phyloP scores from a whole-genome alignment of 169 alveolate species.

The Plasmodium blacklocki region DNA sequence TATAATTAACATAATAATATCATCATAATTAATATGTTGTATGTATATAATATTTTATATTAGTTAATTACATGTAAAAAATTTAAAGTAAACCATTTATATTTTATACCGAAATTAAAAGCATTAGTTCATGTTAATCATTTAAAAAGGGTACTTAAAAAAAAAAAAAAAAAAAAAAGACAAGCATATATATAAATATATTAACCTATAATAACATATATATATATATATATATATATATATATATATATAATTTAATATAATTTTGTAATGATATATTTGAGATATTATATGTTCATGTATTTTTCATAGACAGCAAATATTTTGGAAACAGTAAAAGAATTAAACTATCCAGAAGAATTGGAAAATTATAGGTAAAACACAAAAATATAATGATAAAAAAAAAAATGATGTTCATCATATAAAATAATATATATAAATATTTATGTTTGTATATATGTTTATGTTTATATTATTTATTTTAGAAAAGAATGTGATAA shows the following conservation, averaged over 20 bases:
- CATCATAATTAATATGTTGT: not conserved
- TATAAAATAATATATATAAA: conserved; percentile 1
- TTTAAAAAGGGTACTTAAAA: conserved; percentile 35
- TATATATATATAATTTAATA: too few species aligned
- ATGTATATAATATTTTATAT: not conserved
- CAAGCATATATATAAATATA: not conserved
- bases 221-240: too few species aligned
- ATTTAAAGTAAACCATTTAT: conserved; percentile 27
- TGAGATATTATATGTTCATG: not conserved
- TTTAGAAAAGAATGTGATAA: conserved; percentile 30
- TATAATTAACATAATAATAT: conserved; percentile 5
- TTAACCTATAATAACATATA: too few species aligned
- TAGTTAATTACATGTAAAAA: conserved; percentile 62
- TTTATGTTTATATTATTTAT: too few species aligned
- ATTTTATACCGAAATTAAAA: conserved; percentile 48
- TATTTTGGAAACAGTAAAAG: not conserved
- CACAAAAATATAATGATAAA: not conserved
- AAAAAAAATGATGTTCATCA: not conserved
- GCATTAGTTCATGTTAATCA: conserved; percentile 46
- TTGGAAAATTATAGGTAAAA: conserved; percentile 59
- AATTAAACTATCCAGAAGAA: conserved; percentile 18
- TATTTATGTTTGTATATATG: not conserved
- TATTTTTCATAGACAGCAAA: conserved; percentile 23
- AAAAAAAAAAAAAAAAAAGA: conserved; percentile 3
- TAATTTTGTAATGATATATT: too few species aligned